Percentiles rank a stretch among this genome's conserved stretches.
phyloP scores from a whole-genome alignment of 2,329 filamentous ascomycete species.

The Neopestalotiopsis sp. region DNA sequence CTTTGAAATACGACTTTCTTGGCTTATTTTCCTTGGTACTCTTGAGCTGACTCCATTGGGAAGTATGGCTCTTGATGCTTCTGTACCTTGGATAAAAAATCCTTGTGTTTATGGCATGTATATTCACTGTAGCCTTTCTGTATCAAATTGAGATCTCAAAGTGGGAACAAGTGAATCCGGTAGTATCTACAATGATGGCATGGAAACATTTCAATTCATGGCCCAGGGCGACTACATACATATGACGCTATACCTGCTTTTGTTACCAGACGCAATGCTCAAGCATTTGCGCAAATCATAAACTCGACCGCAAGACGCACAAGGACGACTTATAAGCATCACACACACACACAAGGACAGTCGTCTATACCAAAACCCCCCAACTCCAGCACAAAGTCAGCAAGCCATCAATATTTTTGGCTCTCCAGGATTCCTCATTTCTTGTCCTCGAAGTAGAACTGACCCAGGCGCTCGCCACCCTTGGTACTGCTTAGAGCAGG shows the following conservation, averaged over 20 bases:
- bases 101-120: too few species aligned
- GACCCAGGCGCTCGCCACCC: conserved; percentile 54
- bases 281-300: neutral
- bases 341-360: neutral
- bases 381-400: neutral
- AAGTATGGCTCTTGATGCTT: too few species aligned
- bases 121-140: too few species aligned
- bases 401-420: neutral
- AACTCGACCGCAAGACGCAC: neutral
- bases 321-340: neutral
- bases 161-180: neutral
- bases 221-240: neutral
- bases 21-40: too few species aligned
- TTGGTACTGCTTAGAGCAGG: conserved; percentile 48
- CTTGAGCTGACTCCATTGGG: too few species aligned
- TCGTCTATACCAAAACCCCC: conserved; percentile 4
- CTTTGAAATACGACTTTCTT: too few species aligned
- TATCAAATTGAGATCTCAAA: too few species aligned
- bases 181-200: neutral
- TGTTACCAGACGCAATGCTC: neutral
- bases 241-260: neutral
- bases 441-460: conserved; percentile 65
- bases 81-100: too few species aligned
- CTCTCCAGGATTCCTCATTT: conserved; percentile 27
- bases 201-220: neutral